Base-by-base conservation (phyloP, 805 yeast species). In the Kodamaea kakaduensis region DNA sequence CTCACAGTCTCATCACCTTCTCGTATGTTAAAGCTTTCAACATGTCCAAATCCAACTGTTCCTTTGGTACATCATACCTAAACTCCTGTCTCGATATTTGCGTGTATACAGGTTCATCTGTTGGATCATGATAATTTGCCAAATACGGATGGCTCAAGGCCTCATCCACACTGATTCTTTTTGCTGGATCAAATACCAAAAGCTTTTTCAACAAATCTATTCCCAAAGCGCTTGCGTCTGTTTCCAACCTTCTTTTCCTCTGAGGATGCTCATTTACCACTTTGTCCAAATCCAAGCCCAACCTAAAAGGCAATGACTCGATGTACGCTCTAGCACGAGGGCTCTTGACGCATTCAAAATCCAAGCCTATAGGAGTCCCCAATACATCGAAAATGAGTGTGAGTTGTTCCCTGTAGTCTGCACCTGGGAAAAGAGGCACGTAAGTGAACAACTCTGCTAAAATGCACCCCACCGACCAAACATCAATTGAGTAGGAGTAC, bases 101-200 rank as follows among this genome's bases (percentile, higher is more conserved):
- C 3, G 35, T 30, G 4, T 52, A 51, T 0, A 34, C 37, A 2
- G 64, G 67, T 30, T 61, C 66, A 33, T 59, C 64, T 9, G 32
- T 40, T 1, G 59, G 55, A 33, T 45, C 49, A 14, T 43, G 47
- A 61, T 90, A 90, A n/a, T 84, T 74, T 33, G 71, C 63, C 56
- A 94, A 80, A 84, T 96, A 93, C 31, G 85, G 87, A 57, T 86
- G 95, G 40, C 71, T 69, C 45, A 86, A 67, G 0, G 94, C 93
- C 43, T 82, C 81, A 40, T 71, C 73, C 4, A 90, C 95, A 2
- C 85, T 75, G 35, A 84, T 77, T 45, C 95, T 67, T 50, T 78
- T 69, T 2, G 68, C 54, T 1, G 95, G 94, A 51, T 85, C 86
- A 48, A 80, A 81, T 18, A 73, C 78, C 42, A 86, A 74, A 50